Base-by-base conservation (phyloP, 1,139 yeast species). In the Blastobotrys aristatus region DNA sequence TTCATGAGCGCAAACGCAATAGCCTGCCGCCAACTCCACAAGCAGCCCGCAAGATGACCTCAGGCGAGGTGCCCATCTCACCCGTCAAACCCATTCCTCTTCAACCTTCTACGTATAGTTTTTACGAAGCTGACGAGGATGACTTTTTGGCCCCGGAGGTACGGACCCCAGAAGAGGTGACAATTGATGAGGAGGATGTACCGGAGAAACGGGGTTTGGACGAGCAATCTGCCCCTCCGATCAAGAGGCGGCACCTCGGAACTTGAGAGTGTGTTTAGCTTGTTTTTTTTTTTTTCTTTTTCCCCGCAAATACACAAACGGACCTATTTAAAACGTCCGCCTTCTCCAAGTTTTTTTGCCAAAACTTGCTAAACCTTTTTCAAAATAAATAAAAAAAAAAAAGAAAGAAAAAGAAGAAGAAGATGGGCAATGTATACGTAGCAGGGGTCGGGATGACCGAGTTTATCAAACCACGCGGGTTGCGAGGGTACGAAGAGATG, bases 391-490 rank as follows among this genome's bases (percentile, higher is more conserved):
- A 27, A 27, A 27, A n/a, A 11, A 27, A 11, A 27, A 27, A 27
- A 11, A 27, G 11, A 27, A 27, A 27, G 11, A 27, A 11, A 31
- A n/a, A 31, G 16, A 31, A 10, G 16, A 32, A 17, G 36, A 32
- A 10, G 11, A 14, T 21, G 8, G 16, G 16, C 16, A 45, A 47
- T 40, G 50, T 42, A 16, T 54, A 47, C 41, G 61, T 61, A 17
- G 58, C 59, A 27, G 65, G 65, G 16, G 65, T 61, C 40, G 65
- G 65, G 27, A 54, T 61, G 62, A 61, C 65, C 44, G 50, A 59
- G 52, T 62, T 61, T 54, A 54, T 60, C 50, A 60, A 60, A 46
- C 65, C 65, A n/a, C 49, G 62, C 30, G 60, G 57, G 26, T 52
- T 51, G 18, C 55, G 53, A 38, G 55, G 56, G 32, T 62, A 62